Evolutionary conservation across 768 basidiomycete genomes (phyloP).

Genomic region (Mycena olivaceomarginata): DNA sequence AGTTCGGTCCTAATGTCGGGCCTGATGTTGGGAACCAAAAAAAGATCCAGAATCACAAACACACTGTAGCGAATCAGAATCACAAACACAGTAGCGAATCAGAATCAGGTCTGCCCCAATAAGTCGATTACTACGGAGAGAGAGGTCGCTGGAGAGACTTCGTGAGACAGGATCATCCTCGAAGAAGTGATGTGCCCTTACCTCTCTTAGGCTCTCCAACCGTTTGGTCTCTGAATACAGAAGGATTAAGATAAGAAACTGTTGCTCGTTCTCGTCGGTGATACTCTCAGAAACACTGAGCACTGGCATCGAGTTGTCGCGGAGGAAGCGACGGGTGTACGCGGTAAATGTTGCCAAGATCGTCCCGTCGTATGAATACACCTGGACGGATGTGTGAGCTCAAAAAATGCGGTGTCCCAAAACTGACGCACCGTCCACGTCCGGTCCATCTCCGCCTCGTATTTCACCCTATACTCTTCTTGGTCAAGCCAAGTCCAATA

Average conservation of each 20-base stretch:
- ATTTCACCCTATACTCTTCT: constrained; percentile 41
- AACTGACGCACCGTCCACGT: constrained; percentile 35
- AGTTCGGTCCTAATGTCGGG: too few species aligned
- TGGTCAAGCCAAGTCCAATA: constrained; percentile 41
- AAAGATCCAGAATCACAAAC: too few species aligned
- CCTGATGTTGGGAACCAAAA: too few species aligned
- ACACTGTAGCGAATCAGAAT: too few species aligned
- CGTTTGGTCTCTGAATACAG: constrained; percentile 41
- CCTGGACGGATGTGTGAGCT: constrained; percentile 1
- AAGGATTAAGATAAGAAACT: constrained; percentile 37
- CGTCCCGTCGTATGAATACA: constrained; percentile 27
- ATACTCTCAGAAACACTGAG: constrained; percentile 21
- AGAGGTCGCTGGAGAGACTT: neutral
- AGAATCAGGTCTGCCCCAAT: too few species aligned
- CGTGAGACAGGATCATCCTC: neutral
- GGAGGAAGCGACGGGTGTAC: constrained; percentile 24
- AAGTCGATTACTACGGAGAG: neutral
- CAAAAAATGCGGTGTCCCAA: too few species aligned
- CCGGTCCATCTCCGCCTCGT: constrained; percentile 27
- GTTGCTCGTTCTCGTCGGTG: constrained; percentile 33
- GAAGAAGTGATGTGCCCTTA: neutral
- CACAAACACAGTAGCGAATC: too few species aligned
- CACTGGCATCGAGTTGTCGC: constrained; percentile 16
- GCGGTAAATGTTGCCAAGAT: constrained; percentile 36
- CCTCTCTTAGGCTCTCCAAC: constrained; percentile 32